phyloP scores from a whole-genome alignment of 176 grass and related monocot genomes.

The Chloris gayana region DNA sequence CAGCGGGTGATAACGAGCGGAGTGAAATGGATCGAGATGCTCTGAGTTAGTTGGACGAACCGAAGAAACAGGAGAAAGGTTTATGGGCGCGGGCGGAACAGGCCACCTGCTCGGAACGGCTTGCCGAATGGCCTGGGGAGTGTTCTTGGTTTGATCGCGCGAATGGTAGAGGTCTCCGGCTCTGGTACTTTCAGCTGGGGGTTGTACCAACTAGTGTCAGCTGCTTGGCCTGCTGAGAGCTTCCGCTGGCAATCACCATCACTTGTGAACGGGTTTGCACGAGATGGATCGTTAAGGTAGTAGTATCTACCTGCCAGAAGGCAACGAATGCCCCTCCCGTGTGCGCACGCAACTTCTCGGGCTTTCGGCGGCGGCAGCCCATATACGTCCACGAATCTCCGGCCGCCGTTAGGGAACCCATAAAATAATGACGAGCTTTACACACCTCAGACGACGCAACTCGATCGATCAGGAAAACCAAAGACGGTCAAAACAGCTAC shows the following conservation, averaged over 20 bases:
- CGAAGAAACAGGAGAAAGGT: not conserved
- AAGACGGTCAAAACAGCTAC: no score
- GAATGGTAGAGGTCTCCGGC: not conserved
- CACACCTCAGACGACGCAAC: not conserved
- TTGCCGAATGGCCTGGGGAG: not conserved
- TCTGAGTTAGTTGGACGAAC: not conserved
- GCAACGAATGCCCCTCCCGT: not conserved
- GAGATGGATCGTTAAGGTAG: not conserved
- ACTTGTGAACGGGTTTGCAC: not conserved
- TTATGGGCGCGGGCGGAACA: not conserved
- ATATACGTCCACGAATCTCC: not conserved
- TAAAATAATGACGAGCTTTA: not conserved
- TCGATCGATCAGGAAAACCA: no score
- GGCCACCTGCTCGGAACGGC: slow-evolving; percentile 16
- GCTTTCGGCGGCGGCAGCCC: not conserved
- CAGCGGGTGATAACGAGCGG: no score
- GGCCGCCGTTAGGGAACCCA: not conserved
- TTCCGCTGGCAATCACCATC: not conserved
- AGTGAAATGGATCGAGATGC: no score
- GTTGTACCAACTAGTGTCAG: slow-evolving; percentile 1
- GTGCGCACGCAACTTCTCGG: not conserved
- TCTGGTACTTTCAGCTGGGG: slow-evolving; percentile 21
- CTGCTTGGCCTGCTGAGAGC: not conserved
- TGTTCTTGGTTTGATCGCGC: not conserved
- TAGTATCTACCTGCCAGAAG: not conserved